These are phyloP conservation scores for Erodium trifolium DNA, from an alignment of 441 rosid species.

Conservation along the genomic window DNA sequence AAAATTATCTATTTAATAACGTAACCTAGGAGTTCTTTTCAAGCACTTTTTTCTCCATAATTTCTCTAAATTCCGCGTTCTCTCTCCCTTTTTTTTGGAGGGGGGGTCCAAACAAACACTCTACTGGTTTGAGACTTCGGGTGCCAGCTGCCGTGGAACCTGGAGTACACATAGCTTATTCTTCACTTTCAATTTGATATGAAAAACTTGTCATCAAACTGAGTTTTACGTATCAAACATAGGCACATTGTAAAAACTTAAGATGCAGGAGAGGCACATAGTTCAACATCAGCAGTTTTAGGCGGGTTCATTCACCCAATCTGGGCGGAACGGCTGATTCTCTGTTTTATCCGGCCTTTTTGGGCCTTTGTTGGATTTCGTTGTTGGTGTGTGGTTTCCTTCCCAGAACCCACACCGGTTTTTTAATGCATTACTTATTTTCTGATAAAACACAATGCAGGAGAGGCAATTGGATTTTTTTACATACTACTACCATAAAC, in stretches of 20 bases:
- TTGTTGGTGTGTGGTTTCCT: too few relatives aligned
- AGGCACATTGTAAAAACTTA: conserved; percentile 2
- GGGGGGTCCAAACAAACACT: neutral
- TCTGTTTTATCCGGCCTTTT: too few relatives aligned
- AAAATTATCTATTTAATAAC: neutral
- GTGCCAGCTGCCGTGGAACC: neutral
- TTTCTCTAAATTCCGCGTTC: neutral
- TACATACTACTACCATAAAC: neutral
- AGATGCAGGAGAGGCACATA: neutral
- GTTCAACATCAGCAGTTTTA: too few relatives aligned
- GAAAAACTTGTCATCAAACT: neutral
- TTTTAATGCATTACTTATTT: too few relatives aligned
- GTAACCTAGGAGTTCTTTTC: conserved; percentile 4
- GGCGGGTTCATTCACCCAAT: too few relatives aligned
- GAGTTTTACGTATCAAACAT: neutral
- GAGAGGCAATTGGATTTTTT: neutral
- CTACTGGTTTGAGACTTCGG: neutral
- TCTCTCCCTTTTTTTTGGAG: neutral
- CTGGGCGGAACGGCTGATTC: too few relatives aligned
- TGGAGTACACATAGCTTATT: neutral
- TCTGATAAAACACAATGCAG: too few relatives aligned
- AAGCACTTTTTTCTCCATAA: neutral
- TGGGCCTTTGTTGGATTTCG: too few relatives aligned
- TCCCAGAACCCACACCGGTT: too few relatives aligned
- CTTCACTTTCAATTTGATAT: conserved; percentile 3